These are phyloP conservation scores for Fusarium anguioides DNA, from an alignment of 2,329 filamentous ascomycete species.

Conservation along the genomic window DNA sequence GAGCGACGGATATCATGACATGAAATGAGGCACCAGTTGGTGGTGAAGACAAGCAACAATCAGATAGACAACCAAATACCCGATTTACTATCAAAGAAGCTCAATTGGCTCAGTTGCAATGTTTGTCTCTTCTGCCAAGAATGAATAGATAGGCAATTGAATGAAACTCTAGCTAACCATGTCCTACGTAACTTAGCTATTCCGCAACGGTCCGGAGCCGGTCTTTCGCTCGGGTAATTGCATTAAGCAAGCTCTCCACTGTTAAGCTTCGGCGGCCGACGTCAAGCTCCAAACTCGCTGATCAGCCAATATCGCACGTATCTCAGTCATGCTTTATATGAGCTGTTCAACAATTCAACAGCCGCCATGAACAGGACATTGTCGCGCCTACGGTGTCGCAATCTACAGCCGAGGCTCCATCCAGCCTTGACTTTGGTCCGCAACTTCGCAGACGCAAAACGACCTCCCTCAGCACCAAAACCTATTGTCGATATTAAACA, in stretches of 20 bases:
- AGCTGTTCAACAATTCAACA: conserved; percentile 38
- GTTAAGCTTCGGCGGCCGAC: conserved; percentile 33
- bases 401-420: conserved; percentile 24
- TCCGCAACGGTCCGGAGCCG: conserved; percentile 23
- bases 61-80: conserved; percentile 27
- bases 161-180: neutral
- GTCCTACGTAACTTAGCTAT: conserved; percentile 11
- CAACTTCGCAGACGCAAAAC: conserved; percentile 49
- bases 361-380: conserved; percentile 49
- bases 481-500: conserved; percentile 85
- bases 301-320: conserved; percentile 4
- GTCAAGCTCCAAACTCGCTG: conserved; percentile 30
- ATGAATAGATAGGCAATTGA: neutral
- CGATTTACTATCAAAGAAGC: conserved; percentile 3
- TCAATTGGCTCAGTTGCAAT: neutral
- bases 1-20: conserved; percentile 1
- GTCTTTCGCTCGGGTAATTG: conserved; percentile 51
- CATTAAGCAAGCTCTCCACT: conserved; percentile 42
- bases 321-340: conserved; percentile 32
- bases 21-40: conserved; percentile 5
- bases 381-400: conserved; percentile 44
- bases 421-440: conserved; percentile 25
- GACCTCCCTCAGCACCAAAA: conserved; percentile 80
- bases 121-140: conserved; percentile 4
- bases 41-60: neutral